phyloP scores from a whole-genome alignment of 2,329 filamentous ascomycete genomes.

The Alternaria brassicae region DNA sequence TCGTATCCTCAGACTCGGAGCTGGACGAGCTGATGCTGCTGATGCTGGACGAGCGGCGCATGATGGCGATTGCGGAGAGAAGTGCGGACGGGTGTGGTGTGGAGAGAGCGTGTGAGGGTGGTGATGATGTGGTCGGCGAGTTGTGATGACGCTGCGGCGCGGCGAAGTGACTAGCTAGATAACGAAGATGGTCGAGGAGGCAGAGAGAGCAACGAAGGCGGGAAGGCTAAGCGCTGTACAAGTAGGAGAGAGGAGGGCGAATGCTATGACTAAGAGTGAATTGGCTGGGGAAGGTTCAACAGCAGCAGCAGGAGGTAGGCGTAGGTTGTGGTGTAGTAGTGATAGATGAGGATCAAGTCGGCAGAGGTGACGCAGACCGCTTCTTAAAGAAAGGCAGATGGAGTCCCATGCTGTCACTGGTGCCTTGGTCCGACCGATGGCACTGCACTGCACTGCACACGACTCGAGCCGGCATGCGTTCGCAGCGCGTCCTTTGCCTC shows the following conservation, averaged over 20 bases:
- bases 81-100: slow-evolving; percentile 16
- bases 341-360: not conserved
- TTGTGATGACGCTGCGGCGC: slow-evolving; percentile 21
- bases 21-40: slow-evolving; percentile 52
- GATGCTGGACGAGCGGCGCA: slow-evolving; percentile 50
- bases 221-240: not conserved
- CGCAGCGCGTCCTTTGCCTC: slow-evolving; percentile 22
- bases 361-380: slow-evolving; percentile 24
- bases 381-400: slow-evolving; percentile 23
- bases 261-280: not conserved
- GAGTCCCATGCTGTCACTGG: slow-evolving; percentile 12
- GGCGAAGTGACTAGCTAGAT: slow-evolving; percentile 19
- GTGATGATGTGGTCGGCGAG: slow-evolving; percentile 2
- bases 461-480: slow-evolving; percentile 30
- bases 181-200: slow-evolving; percentile 13
- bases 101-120: not conserved
- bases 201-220: not conserved
- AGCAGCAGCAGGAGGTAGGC: not conserved
- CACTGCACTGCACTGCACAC: slow-evolving; percentile 15
- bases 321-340: not conserved
- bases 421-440: slow-evolving; percentile 10
- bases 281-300: not conserved
- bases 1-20: slow-evolving; percentile 59
- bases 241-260: not conserved
- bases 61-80: slow-evolving; percentile 29